Evolutionary conservation across 805 yeast species (phyloP).

Genomic region (Geotrichum ghanense): DNA sequence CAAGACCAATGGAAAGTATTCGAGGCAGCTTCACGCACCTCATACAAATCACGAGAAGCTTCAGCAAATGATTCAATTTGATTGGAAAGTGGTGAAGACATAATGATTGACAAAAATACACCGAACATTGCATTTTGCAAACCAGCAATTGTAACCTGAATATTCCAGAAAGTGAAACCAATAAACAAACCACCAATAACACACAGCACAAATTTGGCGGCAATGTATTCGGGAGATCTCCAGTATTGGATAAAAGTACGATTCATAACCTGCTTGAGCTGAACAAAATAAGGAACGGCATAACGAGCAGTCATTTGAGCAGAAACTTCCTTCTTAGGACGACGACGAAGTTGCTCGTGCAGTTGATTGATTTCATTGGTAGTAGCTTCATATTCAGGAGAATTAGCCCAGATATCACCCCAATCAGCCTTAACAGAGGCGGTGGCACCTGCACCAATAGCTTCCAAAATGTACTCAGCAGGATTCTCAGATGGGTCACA

Average conservation of each 20-base stretch:
- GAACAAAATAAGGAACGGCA: slow-evolving; percentile 39
- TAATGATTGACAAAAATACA: slow-evolving; percentile 45
- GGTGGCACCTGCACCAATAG: slow-evolving; percentile 75
- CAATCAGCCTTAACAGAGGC: slow-evolving; percentile 48
- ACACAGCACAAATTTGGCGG: slow-evolving; percentile 44
- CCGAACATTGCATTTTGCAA: slow-evolving; percentile 50
- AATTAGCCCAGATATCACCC: slow-evolving; percentile 49
- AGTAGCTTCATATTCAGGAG: slow-evolving; percentile 30
- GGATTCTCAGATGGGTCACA: slow-evolving; percentile 57
- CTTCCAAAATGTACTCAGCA: slow-evolving; percentile 64
- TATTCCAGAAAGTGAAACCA: slow-evolving; percentile 62
- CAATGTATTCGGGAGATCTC: slow-evolving; percentile 53
- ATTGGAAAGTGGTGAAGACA: slow-evolving; percentile 46
- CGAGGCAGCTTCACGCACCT: slow-evolving; percentile 58
- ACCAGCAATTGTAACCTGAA: slow-evolving; percentile 40
- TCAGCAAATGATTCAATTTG: slow-evolving; percentile 54
- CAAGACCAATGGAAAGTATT: slow-evolving; percentile 66
- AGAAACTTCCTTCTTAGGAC: slow-evolving; percentile 20
- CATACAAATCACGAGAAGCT: slow-evolving; percentile 48
- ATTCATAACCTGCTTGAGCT: slow-evolving; percentile 30
- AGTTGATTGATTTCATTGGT: slow-evolving; percentile 27
- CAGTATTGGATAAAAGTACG: slow-evolving; percentile 38
- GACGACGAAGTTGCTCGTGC: slow-evolving; percentile 17
- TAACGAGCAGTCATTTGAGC: slow-evolving; percentile 19
- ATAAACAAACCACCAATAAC: slow-evolving; percentile 46